phyloP scores from a whole-genome alignment of 2,329 filamentous ascomycete species.

The Hypoxylon sp. region DNA sequence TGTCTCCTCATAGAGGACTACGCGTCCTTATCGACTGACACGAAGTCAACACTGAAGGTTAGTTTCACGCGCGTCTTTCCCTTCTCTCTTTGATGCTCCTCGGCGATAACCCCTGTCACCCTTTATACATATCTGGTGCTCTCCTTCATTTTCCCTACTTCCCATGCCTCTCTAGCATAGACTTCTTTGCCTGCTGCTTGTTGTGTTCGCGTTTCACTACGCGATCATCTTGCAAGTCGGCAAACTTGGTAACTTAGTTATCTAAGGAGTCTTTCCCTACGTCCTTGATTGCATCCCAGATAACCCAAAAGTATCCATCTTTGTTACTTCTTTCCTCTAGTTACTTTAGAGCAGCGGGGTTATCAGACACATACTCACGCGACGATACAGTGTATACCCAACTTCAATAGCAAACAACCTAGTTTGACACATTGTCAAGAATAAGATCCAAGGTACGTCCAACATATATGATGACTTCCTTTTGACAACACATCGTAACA shows the following conservation, averaged over 20 bases:
- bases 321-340: not conserved
- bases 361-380: not conserved
- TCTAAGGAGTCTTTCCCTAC: not conserved
- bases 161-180: too few species aligned
- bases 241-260: not conserved
- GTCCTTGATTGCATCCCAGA: not conserved
- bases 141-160: not conserved
- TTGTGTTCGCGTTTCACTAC: not conserved
- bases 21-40: not conserved
- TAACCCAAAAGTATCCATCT: not conserved
- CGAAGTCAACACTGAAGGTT: not conserved
- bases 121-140: not conserved
- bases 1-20: not conserved
- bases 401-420: not conserved
- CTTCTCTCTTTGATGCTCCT: not conserved
- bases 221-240: not conserved
- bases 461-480: not conserved
- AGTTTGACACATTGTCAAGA: not conserved
- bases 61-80: not conserved
- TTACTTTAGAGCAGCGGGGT: not conserved
- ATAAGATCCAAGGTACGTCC: not conserved
- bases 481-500: not conserved
- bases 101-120: not conserved
- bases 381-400: not conserved
- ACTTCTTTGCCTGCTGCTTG: not conserved